Conservation (phyloP, 2,329 filamentous ascomycete species). For the Venturia oleaginea region DNA sequence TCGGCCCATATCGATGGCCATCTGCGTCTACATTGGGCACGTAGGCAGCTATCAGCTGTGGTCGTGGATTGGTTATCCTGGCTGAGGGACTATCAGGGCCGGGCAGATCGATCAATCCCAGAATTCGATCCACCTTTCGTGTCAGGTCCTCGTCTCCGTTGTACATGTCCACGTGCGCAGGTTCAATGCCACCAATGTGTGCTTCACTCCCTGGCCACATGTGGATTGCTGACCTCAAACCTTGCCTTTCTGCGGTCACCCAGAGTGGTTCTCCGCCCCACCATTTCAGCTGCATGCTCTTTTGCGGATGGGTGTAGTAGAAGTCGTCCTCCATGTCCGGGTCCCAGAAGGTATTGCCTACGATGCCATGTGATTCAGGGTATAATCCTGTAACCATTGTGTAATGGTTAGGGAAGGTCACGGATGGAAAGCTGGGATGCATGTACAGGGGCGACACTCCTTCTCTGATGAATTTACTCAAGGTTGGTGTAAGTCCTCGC, state of each 20-base stretch:
- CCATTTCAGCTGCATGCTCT: slow-evolving; percentile 80
- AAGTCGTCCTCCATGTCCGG: slow-evolving; percentile 68
- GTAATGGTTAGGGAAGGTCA: slow-evolving; percentile 93
- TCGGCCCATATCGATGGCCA: slow-evolving; percentile 83
- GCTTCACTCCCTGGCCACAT: slow-evolving; percentile 99
- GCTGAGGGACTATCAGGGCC: slow-evolving; percentile 53
- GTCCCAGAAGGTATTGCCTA: slow-evolving; percentile 94
- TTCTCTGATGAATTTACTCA: slow-evolving; percentile 68
- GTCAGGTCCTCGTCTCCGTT: slow-evolving; percentile 67
- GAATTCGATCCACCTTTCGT: slow-evolving; percentile 67
- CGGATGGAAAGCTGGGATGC: slow-evolving; percentile 87
- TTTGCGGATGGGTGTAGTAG: slow-evolving; percentile 68
- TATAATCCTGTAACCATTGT: slow-evolving; percentile 87
- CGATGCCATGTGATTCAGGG: slow-evolving; percentile 84
- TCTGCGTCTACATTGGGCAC: slow-evolving; percentile 85
- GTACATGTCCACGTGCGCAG: slow-evolving; percentile 74
- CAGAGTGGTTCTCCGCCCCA: slow-evolving; percentile 93
- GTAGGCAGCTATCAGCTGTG: slow-evolving; percentile 88
- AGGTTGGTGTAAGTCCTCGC: slow-evolving; percentile 70
- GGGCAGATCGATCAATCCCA: slow-evolving; percentile 77
- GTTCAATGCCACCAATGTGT: slow-evolving; percentile 64
- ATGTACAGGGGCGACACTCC: slow-evolving; percentile 90
- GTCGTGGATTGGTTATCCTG: slow-evolving; percentile 48
- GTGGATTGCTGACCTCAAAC: slow-evolving; percentile 72
- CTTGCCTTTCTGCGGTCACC: slow-evolving; percentile 81